Percentiles rank a stretch among this genome's conserved stretches.
These are phyloP conservation scores for Ophiostoma piceae DNA, from an alignment of 2,329 filamentous ascomycete species.

Conservation along the genomic window DNA sequence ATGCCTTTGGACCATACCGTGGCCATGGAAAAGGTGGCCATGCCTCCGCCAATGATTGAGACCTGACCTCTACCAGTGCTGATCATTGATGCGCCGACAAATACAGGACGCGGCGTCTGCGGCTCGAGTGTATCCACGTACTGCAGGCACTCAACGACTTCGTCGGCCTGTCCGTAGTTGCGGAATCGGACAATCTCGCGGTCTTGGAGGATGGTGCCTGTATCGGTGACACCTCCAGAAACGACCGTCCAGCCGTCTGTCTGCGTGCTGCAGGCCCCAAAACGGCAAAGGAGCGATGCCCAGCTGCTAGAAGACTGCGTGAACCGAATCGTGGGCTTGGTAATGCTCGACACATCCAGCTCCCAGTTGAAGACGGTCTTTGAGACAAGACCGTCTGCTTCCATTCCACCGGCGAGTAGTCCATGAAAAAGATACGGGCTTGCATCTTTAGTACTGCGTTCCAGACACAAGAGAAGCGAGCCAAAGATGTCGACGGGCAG, in stretches of 20 bases:
- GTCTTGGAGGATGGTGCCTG: conserved; percentile 40
- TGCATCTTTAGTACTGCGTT: conserved; percentile 23
- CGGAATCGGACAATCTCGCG: conserved; percentile 49
- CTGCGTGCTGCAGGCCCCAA: conserved; percentile 21
- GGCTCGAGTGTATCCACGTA: background rate
- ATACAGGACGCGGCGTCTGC: conserved; percentile 50
- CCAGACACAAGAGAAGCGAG: conserved; percentile 34
- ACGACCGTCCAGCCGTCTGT: conserved; percentile 29
- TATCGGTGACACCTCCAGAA: conserved; percentile 42
- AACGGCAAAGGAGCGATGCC: conserved; percentile 21
- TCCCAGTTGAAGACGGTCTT: conserved; percentile 62
- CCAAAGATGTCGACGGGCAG: conserved; percentile 43
- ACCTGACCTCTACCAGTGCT: conserved; percentile 45
- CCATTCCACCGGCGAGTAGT: conserved; percentile 67
- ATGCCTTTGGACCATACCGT: conserved; percentile 71
- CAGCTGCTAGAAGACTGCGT: background rate
- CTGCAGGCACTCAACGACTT: conserved; percentile 29
- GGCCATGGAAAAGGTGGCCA: conserved; percentile 86
- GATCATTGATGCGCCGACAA: conserved; percentile 62
- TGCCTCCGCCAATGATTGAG: conserved; percentile 70
- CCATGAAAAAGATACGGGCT: conserved; percentile 45
- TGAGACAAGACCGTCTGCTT: conserved; percentile 56
- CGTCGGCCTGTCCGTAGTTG: conserved; percentile 31
- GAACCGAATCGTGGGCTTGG: conserved; percentile 27
- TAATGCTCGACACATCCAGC: conserved; percentile 39